Evolutionary conservation across 148 eudicot genomes (phyloP).

Genomic region (Dysphania ambrosioides): DNA sequence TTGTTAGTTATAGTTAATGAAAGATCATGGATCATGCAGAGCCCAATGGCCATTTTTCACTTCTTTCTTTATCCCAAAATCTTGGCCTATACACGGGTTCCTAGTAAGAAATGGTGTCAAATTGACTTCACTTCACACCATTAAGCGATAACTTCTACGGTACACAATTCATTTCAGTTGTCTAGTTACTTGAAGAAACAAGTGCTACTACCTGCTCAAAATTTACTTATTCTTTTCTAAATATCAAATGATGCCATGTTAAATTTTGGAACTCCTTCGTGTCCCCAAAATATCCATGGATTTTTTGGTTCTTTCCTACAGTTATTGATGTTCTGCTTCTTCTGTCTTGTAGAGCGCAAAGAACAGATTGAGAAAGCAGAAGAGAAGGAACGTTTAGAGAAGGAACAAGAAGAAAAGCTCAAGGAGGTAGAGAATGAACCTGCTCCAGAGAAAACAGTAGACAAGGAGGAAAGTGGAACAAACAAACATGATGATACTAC

Average conservation of each 20-base stretch:
- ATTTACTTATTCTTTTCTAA: not conserved
- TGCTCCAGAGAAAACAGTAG: constrained; percentile 31
- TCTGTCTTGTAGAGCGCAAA: constrained; percentile 51
- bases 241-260: not conserved
- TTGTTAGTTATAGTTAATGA: too few relatives aligned
- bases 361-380: constrained; percentile 89
- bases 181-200: too few relatives aligned
- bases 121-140: not conserved
- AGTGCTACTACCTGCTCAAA: not conserved
- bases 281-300: not conserved
- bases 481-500: constrained; percentile 32
- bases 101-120: not conserved
- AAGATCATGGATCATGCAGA: too few relatives aligned
- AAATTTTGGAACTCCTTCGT: not conserved
- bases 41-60: too few relatives aligned
- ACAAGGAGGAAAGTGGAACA: constrained; percentile 32
- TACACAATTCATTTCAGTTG: not conserved
- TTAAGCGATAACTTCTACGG: not conserved
- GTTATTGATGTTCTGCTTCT: constrained; percentile 1
- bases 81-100: too few relatives aligned
- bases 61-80: too few relatives aligned
- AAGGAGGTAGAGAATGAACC: constrained; percentile 43
- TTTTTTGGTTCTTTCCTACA: not conserved
- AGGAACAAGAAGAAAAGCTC: constrained; percentile 74
- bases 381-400: constrained; percentile 74